Percentiles rank a stretch among this genome's conserved stretches.
Conservation (phyloP, 805 yeast genomes). For the Metschnikowia bowlesiae region DNA sequence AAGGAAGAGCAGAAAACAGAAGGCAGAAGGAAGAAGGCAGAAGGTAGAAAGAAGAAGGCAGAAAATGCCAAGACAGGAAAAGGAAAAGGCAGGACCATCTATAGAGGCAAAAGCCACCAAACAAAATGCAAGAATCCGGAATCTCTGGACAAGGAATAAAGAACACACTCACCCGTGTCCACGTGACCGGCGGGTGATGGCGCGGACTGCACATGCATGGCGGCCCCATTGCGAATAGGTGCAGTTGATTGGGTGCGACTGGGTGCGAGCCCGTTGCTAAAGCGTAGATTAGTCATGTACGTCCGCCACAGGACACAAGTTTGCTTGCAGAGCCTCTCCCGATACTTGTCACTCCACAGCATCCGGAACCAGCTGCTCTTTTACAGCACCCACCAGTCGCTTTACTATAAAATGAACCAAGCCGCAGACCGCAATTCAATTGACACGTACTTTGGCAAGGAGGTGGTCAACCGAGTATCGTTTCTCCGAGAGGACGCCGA, state of each 20-base stretch:
- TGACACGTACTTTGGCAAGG: conserved; percentile 42
- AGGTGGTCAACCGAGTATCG: conserved; percentile 58
- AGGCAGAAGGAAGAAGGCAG: too few relatives aligned
- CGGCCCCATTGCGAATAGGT: neutral
- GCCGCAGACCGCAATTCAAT: conserved; percentile 3
- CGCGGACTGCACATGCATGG: neutral
- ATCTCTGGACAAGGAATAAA: neutral
- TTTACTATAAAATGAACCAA: conserved; percentile 12
- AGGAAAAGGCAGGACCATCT: too few relatives aligned
- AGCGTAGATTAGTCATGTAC: conserved; percentile 1
- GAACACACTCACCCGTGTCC: neutral
- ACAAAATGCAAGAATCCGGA: too few relatives aligned
- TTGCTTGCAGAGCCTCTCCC: neutral
- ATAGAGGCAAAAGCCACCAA: too few relatives aligned
- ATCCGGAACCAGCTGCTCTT: neutral
- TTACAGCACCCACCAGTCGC: neutral
- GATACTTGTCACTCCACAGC: neutral
- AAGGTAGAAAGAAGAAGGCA: too few relatives aligned
- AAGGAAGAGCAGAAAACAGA: too few relatives aligned
- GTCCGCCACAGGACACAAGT: conserved; percentile 1
- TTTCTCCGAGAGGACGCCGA: conserved; percentile 54
- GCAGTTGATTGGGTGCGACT: neutral
- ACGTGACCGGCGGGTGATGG: neutral
- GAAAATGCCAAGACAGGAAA: too few relatives aligned
- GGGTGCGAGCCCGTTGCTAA: conserved; percentile 2